Base-by-base conservation (phyloP, 179 eudicot species). In the Vitellaria paradoxa region DNA sequence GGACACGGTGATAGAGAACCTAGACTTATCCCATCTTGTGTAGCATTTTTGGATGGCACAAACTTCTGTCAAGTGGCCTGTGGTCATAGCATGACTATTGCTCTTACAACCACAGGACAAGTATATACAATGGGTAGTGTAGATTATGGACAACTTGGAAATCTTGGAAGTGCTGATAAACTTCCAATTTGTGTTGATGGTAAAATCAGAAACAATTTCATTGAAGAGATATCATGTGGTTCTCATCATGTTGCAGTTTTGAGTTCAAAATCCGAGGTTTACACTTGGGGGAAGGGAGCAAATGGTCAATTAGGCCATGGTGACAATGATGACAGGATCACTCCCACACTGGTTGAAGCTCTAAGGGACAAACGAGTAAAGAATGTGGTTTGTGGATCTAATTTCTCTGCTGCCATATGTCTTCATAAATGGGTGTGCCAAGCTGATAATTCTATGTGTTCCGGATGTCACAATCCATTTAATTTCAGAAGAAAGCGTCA, bases 231-330 rank as follows among this genome's bases (percentile, higher is more conserved):
- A 74, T 85, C 97, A 46, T 93, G 98, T 84, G 99, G 99, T 42
- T 86, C 96, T 72, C 84, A 88, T 78, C 99, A 96, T 91, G 98
- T 93, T 75, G 98, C 88, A 42, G 92, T 87, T 47, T 81, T 95
- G 80, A 93, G 89, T 46, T 88, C 94, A 49, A 87, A 76, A 81
- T 82, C 85, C 18, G 97, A 93, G 78, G 85, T 93, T 30, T 95
- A 84, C 82, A 95, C 99, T 13, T 95, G 99, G 99, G 99, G 99
- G 65, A 95, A 87, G 85, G 98, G 98, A 61, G 83, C 88, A 76
- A 91, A 93, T 81, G 98, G 99, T 71, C 90, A 85, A 70, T 83
- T 95, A 83, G 98, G 99, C 26, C 98, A 96, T 78, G 99, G 99
- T 76, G 97, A 96, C 81, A 80, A 40, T 55, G 86, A 81, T 60